Conservation (phyloP, 139 green algal genomes). For the Raphidocelis subcapitata region DNA sequence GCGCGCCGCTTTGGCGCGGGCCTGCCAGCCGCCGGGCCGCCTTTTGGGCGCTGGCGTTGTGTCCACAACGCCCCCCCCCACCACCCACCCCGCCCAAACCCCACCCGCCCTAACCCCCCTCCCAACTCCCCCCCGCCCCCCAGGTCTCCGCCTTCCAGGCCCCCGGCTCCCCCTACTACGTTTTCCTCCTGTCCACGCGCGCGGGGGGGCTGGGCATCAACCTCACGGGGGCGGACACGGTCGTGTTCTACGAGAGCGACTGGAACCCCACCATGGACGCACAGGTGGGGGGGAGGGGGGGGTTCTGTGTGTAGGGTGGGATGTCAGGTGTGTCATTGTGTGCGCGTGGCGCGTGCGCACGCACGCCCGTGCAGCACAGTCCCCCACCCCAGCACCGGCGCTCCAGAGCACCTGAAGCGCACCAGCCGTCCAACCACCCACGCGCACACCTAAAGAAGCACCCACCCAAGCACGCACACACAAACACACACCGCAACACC, state of each 20-base stretch:
- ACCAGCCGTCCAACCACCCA: neutral
- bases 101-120: too few species aligned
- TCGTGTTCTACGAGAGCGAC: conserved; percentile 98
- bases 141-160: too few species aligned
- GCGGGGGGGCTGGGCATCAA: conserved; percentile 98
- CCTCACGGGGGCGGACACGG: conserved; percentile 95
- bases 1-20: too few species aligned
- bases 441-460: neutral
- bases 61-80: neutral
- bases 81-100: neutral
- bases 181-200: conserved; percentile 96
- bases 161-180: conserved; percentile 87
- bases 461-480: conserved; percentile 4
- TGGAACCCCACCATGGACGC: conserved; percentile 96
- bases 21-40: too few species aligned
- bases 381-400: too few species aligned
- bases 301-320: neutral
- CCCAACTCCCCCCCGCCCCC: too few species aligned
- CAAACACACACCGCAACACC: neutral
- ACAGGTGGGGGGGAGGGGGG: conserved; percentile 62
- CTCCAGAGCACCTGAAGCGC: neutral
- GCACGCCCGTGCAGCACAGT: neutral
- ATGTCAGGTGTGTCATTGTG: neutral
- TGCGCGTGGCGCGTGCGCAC: too few species aligned
- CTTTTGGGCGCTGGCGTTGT: too few species aligned